Evolutionary conservation across 2,329 filamentous ascomycete species (phyloP).

Genomic region (Moelleriella libera): DNA sequence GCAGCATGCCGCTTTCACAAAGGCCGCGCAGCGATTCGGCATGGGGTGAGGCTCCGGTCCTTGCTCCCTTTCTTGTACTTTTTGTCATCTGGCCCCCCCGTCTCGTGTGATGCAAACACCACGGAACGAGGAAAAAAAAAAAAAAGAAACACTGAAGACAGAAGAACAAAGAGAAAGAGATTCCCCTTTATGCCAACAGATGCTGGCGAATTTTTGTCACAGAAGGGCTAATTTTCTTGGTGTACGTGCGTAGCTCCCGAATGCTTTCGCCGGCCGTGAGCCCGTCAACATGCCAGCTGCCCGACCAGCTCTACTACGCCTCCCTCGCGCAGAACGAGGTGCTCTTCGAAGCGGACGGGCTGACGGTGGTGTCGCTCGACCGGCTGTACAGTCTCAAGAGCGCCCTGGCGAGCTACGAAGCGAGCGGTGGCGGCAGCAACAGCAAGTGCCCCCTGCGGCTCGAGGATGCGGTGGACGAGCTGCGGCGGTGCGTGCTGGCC

Average conservation of each 20-base stretch:
- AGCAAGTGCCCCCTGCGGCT: constrained; percentile 29
- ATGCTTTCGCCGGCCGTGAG: constrained; percentile 27
- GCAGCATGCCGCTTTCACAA: constrained; percentile 32
- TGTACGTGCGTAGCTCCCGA: constrained; percentile 14
- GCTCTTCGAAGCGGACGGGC: constrained; percentile 43
- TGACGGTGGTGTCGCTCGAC: constrained; percentile 46
- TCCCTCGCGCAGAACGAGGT: constrained; percentile 46
- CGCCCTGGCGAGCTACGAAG: constrained; percentile 42
- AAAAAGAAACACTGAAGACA: too few relatives aligned
- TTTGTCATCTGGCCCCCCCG: too few relatives aligned
- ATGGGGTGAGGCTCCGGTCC: constrained; percentile 19
- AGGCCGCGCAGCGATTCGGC: constrained; percentile 32
- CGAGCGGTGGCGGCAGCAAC: too few relatives aligned
- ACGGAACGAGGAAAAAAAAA: too few relatives aligned
- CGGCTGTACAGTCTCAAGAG: constrained; percentile 51
- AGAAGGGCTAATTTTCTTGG: background rate
- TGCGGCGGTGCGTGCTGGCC: constrained; percentile 43
- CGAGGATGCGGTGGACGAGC: constrained; percentile 48
- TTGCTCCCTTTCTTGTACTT: background rate
- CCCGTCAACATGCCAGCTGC: constrained; percentile 28
- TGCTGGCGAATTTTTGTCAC: background rate
- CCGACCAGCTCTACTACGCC: constrained; percentile 36
- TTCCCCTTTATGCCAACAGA: too few relatives aligned
- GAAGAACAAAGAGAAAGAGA: too few relatives aligned
- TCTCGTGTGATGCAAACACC: too few relatives aligned